Percentiles rank a stretch among this genome's conserved stretches.
These are phyloP conservation scores for Nannochloropsis salina DNA, from an alignment of 108 stramenopile species.

Conservation along the genomic window DNA sequence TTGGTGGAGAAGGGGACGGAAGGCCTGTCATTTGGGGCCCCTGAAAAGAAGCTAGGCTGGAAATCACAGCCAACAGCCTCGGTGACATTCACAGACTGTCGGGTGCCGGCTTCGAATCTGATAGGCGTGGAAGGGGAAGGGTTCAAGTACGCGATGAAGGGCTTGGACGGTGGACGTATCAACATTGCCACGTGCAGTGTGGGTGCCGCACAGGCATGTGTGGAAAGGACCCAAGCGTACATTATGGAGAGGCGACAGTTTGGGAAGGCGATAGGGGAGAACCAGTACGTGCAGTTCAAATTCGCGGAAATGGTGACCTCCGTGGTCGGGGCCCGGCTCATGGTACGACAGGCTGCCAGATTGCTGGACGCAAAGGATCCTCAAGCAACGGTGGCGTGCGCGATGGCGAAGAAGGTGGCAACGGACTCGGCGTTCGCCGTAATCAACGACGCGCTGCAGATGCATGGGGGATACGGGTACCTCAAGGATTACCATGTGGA, in stretches of 20 bases:
- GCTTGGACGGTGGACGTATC: conserved; percentile 51
- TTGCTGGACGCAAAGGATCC: conserved; percentile 51
- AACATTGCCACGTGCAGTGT: conserved; percentile 47
- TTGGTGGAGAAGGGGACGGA: conserved; percentile 47
- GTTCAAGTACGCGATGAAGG: conserved; percentile 53
- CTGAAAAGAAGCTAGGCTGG: conserved; percentile 52
- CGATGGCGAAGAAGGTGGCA: conserved; percentile 53
- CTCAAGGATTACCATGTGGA: conserved; percentile 51
- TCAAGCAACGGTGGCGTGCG: conserved; percentile 40
- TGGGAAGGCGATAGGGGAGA: conserved; percentile 35
- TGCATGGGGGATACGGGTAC: conserved; percentile 56
- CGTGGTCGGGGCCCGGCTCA: conserved; percentile 31
- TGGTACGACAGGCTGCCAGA: conserved; percentile 46
- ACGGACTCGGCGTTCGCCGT: conserved; percentile 51
- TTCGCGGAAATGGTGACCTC: conserved; percentile 52
- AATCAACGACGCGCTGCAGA: conserved; percentile 48
- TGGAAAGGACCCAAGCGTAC: conserved; percentile 38
- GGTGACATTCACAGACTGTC: conserved; percentile 41
- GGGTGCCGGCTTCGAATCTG: conserved; percentile 48
- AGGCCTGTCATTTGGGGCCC: conserved; percentile 53
- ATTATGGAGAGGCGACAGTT: conserved; percentile 52
- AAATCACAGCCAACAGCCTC: conserved; percentile 49
- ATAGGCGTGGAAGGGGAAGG: conserved; percentile 53
- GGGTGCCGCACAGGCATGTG: conserved; percentile 45
- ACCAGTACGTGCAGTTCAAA: conserved; percentile 52